Base-by-base conservation (phyloP, 306 rosid genomes). In the Oxytropis ochrocephala region DNA sequence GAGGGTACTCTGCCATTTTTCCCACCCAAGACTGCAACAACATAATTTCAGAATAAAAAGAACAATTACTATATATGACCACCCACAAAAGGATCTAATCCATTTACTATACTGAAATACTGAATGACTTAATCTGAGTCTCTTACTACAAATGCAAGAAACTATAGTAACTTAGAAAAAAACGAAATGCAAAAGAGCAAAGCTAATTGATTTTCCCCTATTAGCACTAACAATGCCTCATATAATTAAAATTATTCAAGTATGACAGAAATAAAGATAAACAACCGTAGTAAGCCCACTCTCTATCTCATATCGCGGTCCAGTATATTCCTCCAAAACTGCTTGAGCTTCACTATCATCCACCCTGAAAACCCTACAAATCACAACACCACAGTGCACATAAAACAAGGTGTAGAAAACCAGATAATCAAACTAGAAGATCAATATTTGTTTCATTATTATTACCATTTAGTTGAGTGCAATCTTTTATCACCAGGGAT, bases 401-500 rank as follows among this genome's bases (percentile, higher is more conserved):
- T 10, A 71, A 4, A 54, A 72, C 30, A 54, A 80, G 17, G 66
- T 47, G 36, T 55, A 64, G 10, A 18, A 64, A 63, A 67, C 41
- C 55, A 79, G 11, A 58, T 17, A 57, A 75, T 38, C 24, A 75
- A 51, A 59, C 64, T 0, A 14, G 17, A 74, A 50, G 52, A 11
- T 56, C 17, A 78, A 17, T 51, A 13, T 59, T 19, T n/a, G 32
- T 5, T n/a, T 1, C 9, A 9, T 36, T 38, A 53, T 64, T 8
- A 38, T 64, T 78, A 94, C 99, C 99, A 87, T 89, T 84, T 89
- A 49, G 92, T 90, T 53, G 85, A 87, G 71, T 94, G 99, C 88
- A 91, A 84, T 75, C 85, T 87, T 82, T 87, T 88, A 73, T 85
- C 91, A 30, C 99, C 96, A 1, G 95, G 92, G 10, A 94, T 87